These are phyloP conservation scores for Melanomma pulvis-pyrius DNA, from an alignment of 495 filamentous ascomycete species.

Conservation along the genomic window DNA sequence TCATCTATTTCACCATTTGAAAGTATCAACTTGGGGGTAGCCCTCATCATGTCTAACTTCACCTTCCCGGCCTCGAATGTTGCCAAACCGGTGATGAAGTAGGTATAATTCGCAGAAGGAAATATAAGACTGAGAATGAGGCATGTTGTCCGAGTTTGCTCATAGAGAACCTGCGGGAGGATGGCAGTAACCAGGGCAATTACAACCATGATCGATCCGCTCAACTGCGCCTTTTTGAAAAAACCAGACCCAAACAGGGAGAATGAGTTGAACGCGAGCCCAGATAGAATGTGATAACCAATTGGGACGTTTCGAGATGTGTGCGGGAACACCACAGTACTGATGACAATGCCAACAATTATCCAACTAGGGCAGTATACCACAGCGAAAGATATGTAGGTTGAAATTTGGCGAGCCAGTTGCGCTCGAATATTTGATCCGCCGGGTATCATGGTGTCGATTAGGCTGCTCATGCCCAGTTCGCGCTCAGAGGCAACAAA, in stretches of 20 bases:
- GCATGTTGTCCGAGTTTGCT: slow-evolving; percentile 57
- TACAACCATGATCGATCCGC: slow-evolving; percentile 70
- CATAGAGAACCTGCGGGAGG: slow-evolving; percentile 66
- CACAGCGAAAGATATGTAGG: slow-evolving; percentile 57
- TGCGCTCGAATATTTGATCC: slow-evolving; percentile 66
- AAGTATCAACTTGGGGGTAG: slow-evolving; percentile 50
- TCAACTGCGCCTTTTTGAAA: slow-evolving; percentile 78
- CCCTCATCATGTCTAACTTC: slow-evolving; percentile 64
- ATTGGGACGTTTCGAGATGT: slow-evolving; percentile 63
- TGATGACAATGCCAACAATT: slow-evolving; percentile 70
- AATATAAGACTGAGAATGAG: slow-evolving; percentile 70
- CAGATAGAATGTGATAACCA: slow-evolving; percentile 64
- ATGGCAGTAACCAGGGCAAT: slow-evolving; percentile 68
- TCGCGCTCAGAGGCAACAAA: slow-evolving; percentile 78
- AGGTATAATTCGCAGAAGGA: slow-evolving; percentile 75
- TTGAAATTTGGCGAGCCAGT: slow-evolving; percentile 64
- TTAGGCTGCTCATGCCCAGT: slow-evolving; percentile 73
- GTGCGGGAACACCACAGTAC: slow-evolving; percentile 68
- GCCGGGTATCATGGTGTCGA: slow-evolving; percentile 82
- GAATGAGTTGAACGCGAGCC: slow-evolving; percentile 67
- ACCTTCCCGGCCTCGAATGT: slow-evolving; percentile 69
- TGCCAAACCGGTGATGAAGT: slow-evolving; percentile 60
- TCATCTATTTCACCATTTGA: neutral
- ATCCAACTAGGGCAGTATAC: slow-evolving; percentile 37
- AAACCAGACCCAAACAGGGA: slow-evolving; percentile 71